Percentiles rank a stretch among this genome's conserved stretches.
Conservation (phyloP, 2,329 filamentous ascomycete species). For the Aspergillus alliaceus region DNA sequence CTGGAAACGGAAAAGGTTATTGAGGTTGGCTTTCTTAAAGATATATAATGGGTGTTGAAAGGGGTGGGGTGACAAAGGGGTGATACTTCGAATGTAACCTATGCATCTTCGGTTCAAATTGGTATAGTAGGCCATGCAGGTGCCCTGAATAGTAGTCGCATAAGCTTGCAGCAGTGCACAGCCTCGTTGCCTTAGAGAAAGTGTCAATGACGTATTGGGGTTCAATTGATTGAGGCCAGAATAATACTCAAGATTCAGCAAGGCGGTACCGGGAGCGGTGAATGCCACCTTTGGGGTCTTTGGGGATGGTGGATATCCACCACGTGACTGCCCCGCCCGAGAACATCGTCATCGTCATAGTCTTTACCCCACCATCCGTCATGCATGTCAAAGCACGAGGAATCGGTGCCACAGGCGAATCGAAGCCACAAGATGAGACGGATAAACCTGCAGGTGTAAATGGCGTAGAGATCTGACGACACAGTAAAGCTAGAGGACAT, state of each 20-base stretch:
- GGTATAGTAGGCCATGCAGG: not conserved
- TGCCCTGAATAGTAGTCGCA: not conserved
- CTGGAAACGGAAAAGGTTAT: conserved; percentile 39
- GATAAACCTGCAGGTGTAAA: not conserved
- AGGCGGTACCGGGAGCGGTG: not conserved
- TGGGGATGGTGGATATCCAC: not conserved
- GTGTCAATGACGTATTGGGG: not conserved
- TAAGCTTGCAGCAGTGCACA: not conserved
- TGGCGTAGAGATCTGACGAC: not conserved
- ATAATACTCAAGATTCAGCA: not conserved
- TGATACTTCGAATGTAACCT: not conserved
- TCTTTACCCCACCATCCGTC: conserved; percentile 2
- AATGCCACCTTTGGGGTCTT: too few relatives aligned
- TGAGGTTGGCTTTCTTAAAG: conserved; percentile 45
- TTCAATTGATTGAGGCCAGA: too few relatives aligned
- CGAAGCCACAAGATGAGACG: not conserved
- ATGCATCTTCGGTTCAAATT: not conserved
- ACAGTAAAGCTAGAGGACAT: not conserved
- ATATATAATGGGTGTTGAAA: conserved; percentile 11
- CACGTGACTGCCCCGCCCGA: conserved; percentile 8
- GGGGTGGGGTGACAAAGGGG: not conserved
- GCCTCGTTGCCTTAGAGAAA: not conserved
- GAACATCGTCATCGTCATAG: not conserved
- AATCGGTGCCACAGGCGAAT: not conserved
- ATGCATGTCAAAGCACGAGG: not conserved